Base-by-base conservation (phyloP, 2,329 filamentous ascomycete genomes). In the Ascochyta clinopodiicola region DNA sequence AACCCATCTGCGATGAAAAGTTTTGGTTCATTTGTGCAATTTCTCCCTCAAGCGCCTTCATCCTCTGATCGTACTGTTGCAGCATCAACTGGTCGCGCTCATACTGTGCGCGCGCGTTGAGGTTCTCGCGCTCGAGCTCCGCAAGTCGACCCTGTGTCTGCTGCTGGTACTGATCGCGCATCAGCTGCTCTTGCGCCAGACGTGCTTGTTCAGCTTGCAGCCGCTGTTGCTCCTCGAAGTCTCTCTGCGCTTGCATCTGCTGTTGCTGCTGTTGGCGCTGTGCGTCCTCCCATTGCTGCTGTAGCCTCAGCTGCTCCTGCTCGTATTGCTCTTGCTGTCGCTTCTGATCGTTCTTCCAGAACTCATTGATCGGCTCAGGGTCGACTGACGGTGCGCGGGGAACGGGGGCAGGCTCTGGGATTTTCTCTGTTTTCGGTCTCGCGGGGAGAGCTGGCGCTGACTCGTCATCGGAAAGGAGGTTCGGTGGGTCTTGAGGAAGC, bases 81-180 rank as follows among this genome's bases (percentile, higher is more conserved):
- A 99, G 83, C 90, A 98, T 92, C 37, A 99, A 82, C 78, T 98
- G 95, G 73, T 99, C 93, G n/a, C 89, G 89, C 76, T 98, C 93
- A 72, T 97, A 98, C 76, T 98, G 95, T 8, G 93, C 91, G 37
- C 95, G 86, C 4, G 95, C 95, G 68, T 95, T 94, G 24, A 99
- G 80, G 66, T 99, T 98, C 78, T 98, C 94, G 54, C 89, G 90
- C 78, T 99, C 94, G 44, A 99, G 82, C 78, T 99, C 95, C 1
- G 94, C 95, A 68, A 99, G 83, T n/a, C 92, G 89, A 35, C 95
- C 95, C 73, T 98, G 93, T 0, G 94, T 98, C 72, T 98, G 94
- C 78, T 93, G 92, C 68, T 94, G 88, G 57, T 91, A 90, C 71
- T 99, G 95, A 63, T 98, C 92, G 22, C 88, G 85, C 71, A 95